Base-by-base conservation (phyloP, 352 stramenopile species). In the Globisporangium viniferum region DNA sequence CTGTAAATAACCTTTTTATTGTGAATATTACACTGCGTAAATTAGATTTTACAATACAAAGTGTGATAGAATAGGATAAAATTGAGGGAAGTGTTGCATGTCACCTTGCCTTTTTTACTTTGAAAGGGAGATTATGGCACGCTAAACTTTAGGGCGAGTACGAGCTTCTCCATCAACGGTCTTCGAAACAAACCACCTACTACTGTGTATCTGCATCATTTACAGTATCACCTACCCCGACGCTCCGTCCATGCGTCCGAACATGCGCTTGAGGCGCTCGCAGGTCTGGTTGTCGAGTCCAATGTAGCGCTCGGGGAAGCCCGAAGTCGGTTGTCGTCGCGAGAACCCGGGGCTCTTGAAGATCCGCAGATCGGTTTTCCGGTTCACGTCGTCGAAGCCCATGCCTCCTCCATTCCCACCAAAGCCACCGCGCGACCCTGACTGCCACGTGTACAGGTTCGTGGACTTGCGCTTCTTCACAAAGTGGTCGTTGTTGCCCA, bases 231-330 rank as follows among this genome's bases (percentile, higher is more conserved):
- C 3, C 15, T 49, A 49, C 5, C 41, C 41, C 9, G 41, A n/a
- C 7, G 41, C 41, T 2, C 67, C 56, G 41, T 90, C 81, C 57
- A 93, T 90, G 22, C 84, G 80, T 0, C 81, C 82, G 35, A 92
- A 91, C 49, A 93, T 91, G 57, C 84, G 77, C 67, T 93, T 94
- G 48, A 91, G 73, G 1, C 83, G 72, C 64, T 94, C 87, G 59
- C 80, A 90, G 5, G 84, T 83, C 62, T 91, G 84, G 35, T 79
- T 94, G 68, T 92, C 82, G 15, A 94, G 73, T 7, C 86, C 86
- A 29, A 94, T 93, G 59, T 90, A 94, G 0, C 86, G 72, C 60
- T 94, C 86, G 1, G 86, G 82, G 55, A 89, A 91, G 24, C 77
- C 75, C 0, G 75, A 77, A 22, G 74, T 87, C 1, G 82, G 78